phyloP scores from a whole-genome alignment of 768 basidiomycete species.

The Suillus bovinus region DNA sequence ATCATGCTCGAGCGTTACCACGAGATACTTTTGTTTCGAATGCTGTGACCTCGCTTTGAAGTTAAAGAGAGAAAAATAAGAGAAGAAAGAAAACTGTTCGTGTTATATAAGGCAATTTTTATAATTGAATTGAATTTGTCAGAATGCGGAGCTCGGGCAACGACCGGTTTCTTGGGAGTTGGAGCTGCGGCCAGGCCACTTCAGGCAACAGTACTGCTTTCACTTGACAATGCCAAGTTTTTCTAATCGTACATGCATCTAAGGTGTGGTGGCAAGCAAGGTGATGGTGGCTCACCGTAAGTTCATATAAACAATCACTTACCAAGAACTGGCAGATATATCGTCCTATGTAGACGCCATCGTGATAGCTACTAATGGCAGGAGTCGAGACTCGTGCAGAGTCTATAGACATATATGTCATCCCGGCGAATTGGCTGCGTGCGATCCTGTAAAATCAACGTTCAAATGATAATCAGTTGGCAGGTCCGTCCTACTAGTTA shows the following conservation, averaged over 20 bases:
- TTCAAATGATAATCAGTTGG: background rate
- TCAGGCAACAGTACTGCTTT: background rate
- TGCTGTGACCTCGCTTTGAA: background rate
- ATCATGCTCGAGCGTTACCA: background rate
- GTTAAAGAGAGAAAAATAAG: background rate
- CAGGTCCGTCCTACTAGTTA: background rate
- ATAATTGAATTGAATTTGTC: background rate
- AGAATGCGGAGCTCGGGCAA: background rate
- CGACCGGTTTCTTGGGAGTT: background rate
- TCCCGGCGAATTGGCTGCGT: background rate
- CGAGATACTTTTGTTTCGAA: background rate
- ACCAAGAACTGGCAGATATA: too few relatives aligned
- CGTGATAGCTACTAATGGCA: background rate
- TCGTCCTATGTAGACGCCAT: background rate
- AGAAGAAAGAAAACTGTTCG: background rate
- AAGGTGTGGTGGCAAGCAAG: slow-evolving; percentile 5
- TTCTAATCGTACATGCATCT: background rate
- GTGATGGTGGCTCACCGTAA: background rate
- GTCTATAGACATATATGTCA: background rate
- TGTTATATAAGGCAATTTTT: background rate
- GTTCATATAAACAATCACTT: background rate
- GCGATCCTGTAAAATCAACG: background rate
- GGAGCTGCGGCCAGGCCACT: background rate
- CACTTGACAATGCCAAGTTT: background rate
- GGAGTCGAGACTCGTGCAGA: background rate